Base-by-base conservation (phyloP, 768 basidiomycete species). In the Udeniomyces megalosporus region DNA sequence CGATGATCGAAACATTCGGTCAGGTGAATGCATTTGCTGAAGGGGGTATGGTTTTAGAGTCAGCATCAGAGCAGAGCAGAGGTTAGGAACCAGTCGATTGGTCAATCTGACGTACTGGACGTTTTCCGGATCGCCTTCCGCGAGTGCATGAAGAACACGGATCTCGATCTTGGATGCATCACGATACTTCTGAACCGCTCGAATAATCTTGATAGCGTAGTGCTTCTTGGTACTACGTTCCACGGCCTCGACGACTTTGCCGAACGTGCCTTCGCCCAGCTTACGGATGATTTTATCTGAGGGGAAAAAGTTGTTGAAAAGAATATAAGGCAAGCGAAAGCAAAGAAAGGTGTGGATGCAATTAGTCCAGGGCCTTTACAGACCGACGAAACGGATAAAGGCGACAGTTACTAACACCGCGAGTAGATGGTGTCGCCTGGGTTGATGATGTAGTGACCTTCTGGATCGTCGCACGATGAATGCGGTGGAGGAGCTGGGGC, bases 151-250 rank as follows among this genome's bases (percentile, higher is more conserved):
- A 50, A 99, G 80, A 22, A 99, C 95, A 57, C 91, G 82, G 69
- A 97, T 84, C 76, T 99, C 95, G 64, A 97, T 97, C 77, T 89
- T 93, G 74, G 88, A 91, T 14, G 95, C 95, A 75, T 99, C 95
- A 50, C 95, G 86, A 71, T 97, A 99, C 76, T 97, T 99, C 55
- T 88, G 93, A 55, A 99, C 93, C 55, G 91, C 90, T 53, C 95
- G 84, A 69, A 99, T 99, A 64, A 99, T 92, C 79, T 99, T 99
- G 77, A 99, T 90, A 55, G 95, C 95, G 34, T 96, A 92, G 69
- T 82, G 78, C 68, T 77, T 78, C 64, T 84, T 81, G 29, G 81
- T 84, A 67, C 82, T 79, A n/a, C 69, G 67, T 76, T 95, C 88
- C 68, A 85, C 73, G 7, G 90, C 90, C 73, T 96, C 88, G 52